Conservation (phyloP, 163 green algal species). For the Chlamydomonas reinhardtii region DNA sequence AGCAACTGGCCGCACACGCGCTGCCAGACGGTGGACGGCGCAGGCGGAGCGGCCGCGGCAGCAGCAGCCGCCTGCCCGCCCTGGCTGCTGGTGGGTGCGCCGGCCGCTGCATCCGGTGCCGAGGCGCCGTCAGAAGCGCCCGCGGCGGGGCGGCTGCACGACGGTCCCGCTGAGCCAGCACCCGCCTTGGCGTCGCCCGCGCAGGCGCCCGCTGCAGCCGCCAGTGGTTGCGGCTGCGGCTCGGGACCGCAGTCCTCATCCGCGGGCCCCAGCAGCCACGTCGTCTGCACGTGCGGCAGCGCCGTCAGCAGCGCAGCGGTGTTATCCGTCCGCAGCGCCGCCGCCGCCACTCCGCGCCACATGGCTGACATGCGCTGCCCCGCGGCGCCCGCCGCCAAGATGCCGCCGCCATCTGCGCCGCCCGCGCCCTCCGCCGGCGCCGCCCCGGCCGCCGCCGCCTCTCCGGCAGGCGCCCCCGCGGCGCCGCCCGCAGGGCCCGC, state of each 20-base stretch:
- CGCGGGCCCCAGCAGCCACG: constrained; percentile 22
- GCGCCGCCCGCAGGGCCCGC: not conserved
- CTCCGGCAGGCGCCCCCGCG: not conserved
- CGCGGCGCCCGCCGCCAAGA: not conserved
- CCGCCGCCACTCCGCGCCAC: constrained; percentile 31
- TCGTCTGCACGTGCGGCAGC: constrained; percentile 20
- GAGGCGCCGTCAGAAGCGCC: too few relatives aligned
- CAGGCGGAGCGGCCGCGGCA: not conserved
- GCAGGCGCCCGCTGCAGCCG: too few relatives aligned
- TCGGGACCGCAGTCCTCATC: not conserved
- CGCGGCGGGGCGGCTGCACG: too few relatives aligned
- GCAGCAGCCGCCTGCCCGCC: not conserved
- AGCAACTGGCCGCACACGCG: constrained; percentile 18
- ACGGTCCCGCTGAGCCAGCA: too few relatives aligned
- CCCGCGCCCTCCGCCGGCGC: not conserved
- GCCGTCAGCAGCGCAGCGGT: constrained; percentile 5
- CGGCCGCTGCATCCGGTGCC: too few relatives aligned
- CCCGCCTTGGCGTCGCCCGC: too few relatives aligned
- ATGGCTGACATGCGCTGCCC: constrained; percentile 15
- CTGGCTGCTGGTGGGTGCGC: not conserved
- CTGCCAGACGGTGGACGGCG: constrained; percentile 27
- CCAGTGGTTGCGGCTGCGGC: too few relatives aligned
- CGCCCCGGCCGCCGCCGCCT: not conserved
- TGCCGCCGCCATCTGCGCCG: not conserved
- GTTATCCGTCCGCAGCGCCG: constrained; percentile 3